Conservation (phyloP, 768 basidiomycete genomes). For the Lactifluus piperatus region DNA sequence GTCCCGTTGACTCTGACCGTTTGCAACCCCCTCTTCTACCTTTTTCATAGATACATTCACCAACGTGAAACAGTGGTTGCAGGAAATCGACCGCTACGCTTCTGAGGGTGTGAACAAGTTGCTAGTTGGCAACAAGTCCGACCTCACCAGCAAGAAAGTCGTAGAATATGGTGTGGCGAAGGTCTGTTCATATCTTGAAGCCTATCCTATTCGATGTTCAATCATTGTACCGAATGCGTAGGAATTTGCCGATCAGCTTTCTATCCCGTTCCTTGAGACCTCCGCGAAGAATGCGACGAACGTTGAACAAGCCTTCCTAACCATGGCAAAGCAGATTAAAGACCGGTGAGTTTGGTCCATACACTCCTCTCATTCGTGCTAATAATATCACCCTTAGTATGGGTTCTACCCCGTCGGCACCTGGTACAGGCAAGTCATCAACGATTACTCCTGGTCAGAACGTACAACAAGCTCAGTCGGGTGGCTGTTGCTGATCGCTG, state of each 20-base stretch:
- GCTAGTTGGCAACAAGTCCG: conserved; percentile 97
- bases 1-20: conserved; percentile 13
- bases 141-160: conserved; percentile 94
- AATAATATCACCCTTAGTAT: conserved; percentile 43
- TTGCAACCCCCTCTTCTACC: conserved; percentile 2
- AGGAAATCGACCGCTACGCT: conserved; percentile 92
- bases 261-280: conserved; percentile 94
- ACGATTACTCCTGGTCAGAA: conserved; percentile 80
- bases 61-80: conserved; percentile 93
- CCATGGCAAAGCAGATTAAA: conserved; percentile 95
- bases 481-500: conserved; percentile 67
- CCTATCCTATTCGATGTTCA: neutral
- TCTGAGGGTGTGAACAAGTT: conserved; percentile 99
- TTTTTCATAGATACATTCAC: conserved; percentile 69
- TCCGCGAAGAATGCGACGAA: conserved; percentile 99
- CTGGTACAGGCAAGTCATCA: conserved; percentile 70
- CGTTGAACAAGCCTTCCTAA: conserved; percentile 98
- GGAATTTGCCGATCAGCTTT: conserved; percentile 94
- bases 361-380: neutral
- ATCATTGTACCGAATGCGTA: conserved; percentile 26
- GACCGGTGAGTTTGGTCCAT: conserved; percentile 50
- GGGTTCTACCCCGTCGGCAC: conserved; percentile 71
- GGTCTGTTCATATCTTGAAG: conserved; percentile 32
- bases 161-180: conserved; percentile 85
- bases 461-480: conserved; percentile 64